phyloP scores from a whole-genome alignment of 164 flowering plant species.

The Berberis thunbergii region DNA sequence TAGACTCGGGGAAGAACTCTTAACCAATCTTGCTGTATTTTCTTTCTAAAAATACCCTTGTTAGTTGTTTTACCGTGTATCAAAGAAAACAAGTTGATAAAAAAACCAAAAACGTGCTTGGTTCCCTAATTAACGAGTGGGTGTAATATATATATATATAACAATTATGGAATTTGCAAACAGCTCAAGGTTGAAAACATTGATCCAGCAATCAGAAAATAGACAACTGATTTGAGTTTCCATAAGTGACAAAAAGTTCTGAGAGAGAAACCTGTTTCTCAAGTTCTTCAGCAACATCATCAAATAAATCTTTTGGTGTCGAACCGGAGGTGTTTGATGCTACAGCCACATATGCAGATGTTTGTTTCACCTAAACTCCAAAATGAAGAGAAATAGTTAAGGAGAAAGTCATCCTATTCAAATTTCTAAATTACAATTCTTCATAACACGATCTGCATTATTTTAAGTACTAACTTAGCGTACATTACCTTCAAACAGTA shows the following conservation, averaged over 20 bases:
- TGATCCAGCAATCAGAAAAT: background rate
- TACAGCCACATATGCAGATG: slow-evolving; percentile 66
- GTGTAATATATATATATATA: no score
- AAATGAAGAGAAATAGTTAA: background rate
- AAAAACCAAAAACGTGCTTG: no score
- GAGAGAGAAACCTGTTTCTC: slow-evolving; percentile 54
- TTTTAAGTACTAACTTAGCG: background rate
- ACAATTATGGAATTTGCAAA: no score
- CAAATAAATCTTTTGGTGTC: slow-evolving; percentile 90
- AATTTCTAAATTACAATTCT: background rate
- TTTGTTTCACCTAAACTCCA: slow-evolving; percentile 67
- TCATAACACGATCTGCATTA: background rate
- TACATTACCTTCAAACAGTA: slow-evolving; percentile 69
- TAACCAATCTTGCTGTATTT: no score
- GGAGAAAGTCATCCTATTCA: background rate
- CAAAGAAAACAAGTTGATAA: no score
- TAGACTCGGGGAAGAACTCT: no score
- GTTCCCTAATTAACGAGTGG: no score
- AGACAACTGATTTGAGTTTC: background rate
- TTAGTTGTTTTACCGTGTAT: no score
- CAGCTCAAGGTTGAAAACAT: no score
- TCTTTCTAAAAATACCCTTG: no score
- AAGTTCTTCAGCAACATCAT: slow-evolving; percentile 79
- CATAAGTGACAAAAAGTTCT: background rate
- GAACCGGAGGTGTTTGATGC: slow-evolving; percentile 88